Evolutionary conservation across 306 rosid species (phyloP).

Genomic region (barrel medic (Medicago truncatula)): DNA sequence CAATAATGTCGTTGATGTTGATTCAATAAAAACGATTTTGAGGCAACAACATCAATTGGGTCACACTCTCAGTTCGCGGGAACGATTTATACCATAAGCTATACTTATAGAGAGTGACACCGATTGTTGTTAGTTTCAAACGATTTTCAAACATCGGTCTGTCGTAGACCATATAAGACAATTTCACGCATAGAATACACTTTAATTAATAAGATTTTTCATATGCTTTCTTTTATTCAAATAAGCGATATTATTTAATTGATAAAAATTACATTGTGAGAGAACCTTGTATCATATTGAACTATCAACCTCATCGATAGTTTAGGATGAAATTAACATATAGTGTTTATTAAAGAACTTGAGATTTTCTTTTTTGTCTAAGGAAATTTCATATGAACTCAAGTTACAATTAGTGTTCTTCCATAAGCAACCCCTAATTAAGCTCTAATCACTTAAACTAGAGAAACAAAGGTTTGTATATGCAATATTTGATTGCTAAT

Average conservation of each 20-base stretch:
- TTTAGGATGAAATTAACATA: not conserved
- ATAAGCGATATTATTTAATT: not conserved
- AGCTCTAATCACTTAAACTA: not conserved
- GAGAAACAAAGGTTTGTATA: not conserved
- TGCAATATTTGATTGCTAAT: constrained; percentile 17
- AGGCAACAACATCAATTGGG: not conserved
- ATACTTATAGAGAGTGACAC: not conserved
- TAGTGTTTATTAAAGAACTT: not conserved
- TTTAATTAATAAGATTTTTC: too few species aligned
- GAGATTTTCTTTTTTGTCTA: too few species aligned
- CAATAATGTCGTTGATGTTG: not conserved
- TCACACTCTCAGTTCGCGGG: not conserved
- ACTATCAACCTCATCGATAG: not conserved
- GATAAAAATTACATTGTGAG: not conserved
- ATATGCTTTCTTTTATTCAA: not conserved
- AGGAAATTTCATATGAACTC: too few species aligned
- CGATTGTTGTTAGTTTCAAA: too few species aligned
- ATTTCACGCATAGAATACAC: too few species aligned
- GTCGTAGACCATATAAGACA: not conserved
- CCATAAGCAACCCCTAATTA: not conserved
- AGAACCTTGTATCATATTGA: not conserved
- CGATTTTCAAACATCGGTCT: too few species aligned
- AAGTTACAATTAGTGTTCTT: not conserved
- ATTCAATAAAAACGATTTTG: not conserved
- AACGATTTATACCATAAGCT: not conserved